Percentiles rank a stretch among this genome's conserved stretches.
Conservation (phyloP, 768 basidiomycete genomes). For the Amanita muscaria region DNA sequence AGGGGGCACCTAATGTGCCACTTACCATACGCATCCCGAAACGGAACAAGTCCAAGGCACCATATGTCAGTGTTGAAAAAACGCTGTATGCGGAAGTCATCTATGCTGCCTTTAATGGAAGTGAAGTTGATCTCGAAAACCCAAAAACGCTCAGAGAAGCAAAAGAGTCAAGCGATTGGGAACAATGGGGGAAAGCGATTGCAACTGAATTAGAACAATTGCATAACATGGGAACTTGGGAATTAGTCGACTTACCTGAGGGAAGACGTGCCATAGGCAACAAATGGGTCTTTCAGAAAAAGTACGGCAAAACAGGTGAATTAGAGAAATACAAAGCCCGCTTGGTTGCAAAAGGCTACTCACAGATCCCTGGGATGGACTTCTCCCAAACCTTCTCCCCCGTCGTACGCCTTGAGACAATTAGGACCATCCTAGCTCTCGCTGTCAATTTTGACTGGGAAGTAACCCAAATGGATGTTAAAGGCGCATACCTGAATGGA, state of each 20-base stretch:
- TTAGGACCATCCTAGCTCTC: conserved; percentile 15
- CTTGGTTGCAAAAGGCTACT: conserved; percentile 26
- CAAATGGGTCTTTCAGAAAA: conserved; percentile 10
- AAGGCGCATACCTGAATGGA: conserved; percentile 22
- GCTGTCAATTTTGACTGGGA: conserved; percentile 16
- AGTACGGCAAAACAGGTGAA: conserved; percentile 18
- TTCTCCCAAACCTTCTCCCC: conserved; percentile 20
- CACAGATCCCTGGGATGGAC: conserved; percentile 24
- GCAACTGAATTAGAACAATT: background rate
- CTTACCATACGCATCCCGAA: no score
- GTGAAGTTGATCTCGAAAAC: background rate
- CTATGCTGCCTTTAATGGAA: background rate
- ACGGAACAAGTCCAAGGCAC: no score
- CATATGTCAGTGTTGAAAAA: background rate
- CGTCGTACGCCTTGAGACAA: conserved; percentile 9
- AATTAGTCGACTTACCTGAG: background rate
- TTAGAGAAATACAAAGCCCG: conserved; percentile 23
- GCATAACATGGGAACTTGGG: background rate
- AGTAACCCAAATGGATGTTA: conserved; percentile 22
- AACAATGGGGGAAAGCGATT: conserved; percentile 1
- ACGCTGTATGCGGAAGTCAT: background rate
- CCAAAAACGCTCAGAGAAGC: conserved; percentile 5
- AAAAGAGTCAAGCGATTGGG: background rate
- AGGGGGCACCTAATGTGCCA: no score
- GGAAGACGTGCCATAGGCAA: background rate